Evolutionary conservation across 1,284 basidiomycete species (phyloP).

Genomic region (Boletus semigastroideus): DNA sequence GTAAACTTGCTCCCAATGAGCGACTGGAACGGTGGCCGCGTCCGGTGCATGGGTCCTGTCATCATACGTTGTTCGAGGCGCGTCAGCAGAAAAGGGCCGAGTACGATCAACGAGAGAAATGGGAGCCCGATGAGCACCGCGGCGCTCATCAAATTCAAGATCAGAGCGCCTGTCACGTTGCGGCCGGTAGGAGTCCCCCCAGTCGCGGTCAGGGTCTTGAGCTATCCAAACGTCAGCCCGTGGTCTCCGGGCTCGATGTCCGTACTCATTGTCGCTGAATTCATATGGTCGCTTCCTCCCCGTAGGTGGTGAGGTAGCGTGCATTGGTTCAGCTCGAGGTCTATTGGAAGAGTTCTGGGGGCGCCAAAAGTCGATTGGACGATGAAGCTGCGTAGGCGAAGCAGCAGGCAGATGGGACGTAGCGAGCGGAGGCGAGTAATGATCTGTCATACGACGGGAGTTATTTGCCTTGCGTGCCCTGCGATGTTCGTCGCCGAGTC

Average conservation of each 20-base stretch:
- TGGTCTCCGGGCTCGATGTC: conserved; percentile 23
- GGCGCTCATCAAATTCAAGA: conserved; percentile 19
- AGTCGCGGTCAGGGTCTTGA: conserved; percentile 13
- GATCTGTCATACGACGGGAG: conserved; percentile 5
- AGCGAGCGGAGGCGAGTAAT: conserved; percentile 11
- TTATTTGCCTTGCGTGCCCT: conserved; percentile 2
- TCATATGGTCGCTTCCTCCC: conserved; percentile 27
- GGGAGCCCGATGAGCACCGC: conserved; percentile 4
- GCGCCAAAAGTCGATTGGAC: conserved; percentile 4
- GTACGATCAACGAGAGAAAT: conserved; percentile 8
- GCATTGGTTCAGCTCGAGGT: conserved; percentile 19
- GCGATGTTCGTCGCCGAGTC: conserved; percentile 11
- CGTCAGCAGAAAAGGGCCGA: conserved; percentile 10
- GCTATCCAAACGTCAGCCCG: conserved; percentile 23
- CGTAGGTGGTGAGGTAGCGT: conserved; percentile 14
- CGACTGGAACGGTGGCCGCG: not conserved
- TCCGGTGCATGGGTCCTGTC: conserved; percentile 1
- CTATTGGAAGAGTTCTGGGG: conserved; percentile 3
- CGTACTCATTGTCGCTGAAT: conserved; percentile 18
- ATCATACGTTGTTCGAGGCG: conserved; percentile 10
- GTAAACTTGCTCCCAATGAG: conserved; percentile 13
- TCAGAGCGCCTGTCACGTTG: conserved; percentile 14
- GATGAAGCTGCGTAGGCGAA: conserved; percentile 8
- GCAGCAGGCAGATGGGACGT: conserved; percentile 3
- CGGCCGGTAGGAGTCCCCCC: conserved; percentile 10